These are phyloP conservation scores for Coemansia sp. DNA, from an alignment of 192 early-diverging fungal species.

Conservation along the genomic window DNA sequence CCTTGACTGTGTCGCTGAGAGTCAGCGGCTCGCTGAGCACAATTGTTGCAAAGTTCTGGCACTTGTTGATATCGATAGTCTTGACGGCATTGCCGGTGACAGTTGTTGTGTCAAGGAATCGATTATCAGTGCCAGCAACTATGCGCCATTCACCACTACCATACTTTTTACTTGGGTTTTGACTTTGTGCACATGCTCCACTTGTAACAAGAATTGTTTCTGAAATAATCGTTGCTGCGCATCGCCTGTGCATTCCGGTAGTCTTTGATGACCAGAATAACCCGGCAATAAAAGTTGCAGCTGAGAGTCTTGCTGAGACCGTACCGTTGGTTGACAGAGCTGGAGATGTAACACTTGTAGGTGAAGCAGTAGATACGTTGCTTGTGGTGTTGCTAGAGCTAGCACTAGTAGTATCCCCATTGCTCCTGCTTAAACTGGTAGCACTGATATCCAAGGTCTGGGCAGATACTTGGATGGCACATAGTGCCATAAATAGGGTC, in stretches of 20 bases:
- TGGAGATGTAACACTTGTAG: neutral
- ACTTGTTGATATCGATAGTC: conserved; percentile 26
- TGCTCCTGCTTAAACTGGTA: neutral
- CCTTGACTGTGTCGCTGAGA: conserved; percentile 15
- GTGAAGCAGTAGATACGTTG: neutral
- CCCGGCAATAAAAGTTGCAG: conserved; percentile 34
- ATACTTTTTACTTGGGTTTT: conserved; percentile 17
- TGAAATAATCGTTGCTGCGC: conserved; percentile 37
- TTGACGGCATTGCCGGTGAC: conserved; percentile 12
- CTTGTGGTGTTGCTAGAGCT: neutral
- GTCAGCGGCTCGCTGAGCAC: conserved; percentile 14
- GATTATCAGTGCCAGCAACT: conserved; percentile 19
- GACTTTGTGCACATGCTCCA: conserved; percentile 24
- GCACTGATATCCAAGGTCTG: neutral
- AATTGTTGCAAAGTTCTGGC: conserved; percentile 38
- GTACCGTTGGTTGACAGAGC: neutral
- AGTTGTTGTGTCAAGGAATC: conserved; percentile 14
- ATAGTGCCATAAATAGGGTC: neutral
- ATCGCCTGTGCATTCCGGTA: conserved; percentile 27
- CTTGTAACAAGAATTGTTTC: conserved; percentile 42
- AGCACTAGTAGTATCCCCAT: neutral
- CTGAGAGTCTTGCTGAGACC: conserved; percentile 16
- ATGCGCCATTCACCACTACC: conserved; percentile 38
- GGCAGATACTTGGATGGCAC: no score
- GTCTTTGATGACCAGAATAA: conserved; percentile 38